Evolutionary conservation across 192 early-diverging fungal genomes (phyloP).

Genomic region (Dissophora ornata): DNA sequence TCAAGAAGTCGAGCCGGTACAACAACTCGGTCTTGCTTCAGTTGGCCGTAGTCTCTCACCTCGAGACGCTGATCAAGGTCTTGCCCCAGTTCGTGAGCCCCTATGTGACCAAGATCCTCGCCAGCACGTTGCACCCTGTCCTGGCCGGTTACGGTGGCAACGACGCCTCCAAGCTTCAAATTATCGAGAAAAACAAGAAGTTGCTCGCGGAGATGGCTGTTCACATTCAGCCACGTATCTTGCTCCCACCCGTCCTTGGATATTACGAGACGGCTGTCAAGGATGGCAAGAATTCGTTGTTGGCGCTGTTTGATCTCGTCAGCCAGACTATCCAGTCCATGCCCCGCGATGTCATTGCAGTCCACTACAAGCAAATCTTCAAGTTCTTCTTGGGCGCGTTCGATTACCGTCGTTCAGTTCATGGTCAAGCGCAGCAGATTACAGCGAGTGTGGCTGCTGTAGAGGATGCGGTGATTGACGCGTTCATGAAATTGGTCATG

Average conservation of each 20-base stretch:
- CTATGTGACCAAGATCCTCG: constrained; percentile 71
- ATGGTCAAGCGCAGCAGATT: constrained; percentile 26
- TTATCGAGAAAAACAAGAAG: constrained; percentile 54
- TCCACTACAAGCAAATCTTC: constrained; percentile 83
- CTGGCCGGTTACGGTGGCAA: constrained; percentile 50
- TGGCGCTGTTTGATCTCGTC: constrained; percentile 76
- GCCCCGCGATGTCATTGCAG: constrained; percentile 71
- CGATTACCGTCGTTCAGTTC: constrained; percentile 60
- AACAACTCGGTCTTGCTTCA: constrained; percentile 61
- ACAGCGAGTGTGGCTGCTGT: constrained; percentile 61
- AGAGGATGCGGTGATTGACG: constrained; percentile 76
- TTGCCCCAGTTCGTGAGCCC: constrained; percentile 83
- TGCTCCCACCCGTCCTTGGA: constrained; percentile 71
- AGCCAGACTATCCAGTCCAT: constrained; percentile 73
- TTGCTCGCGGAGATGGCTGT: constrained; percentile 64
- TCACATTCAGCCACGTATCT: constrained; percentile 70
- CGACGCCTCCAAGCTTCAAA: constrained; percentile 53
- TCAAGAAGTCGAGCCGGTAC: constrained; percentile 47
- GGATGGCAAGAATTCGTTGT: constrained; percentile 66
- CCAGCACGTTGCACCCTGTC: constrained; percentile 63
- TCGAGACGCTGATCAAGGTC: constrained; percentile 69
- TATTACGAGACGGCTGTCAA: constrained; percentile 60
- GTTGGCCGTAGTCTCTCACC: constrained; percentile 62
- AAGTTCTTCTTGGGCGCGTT: constrained; percentile 84
- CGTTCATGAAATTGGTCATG: constrained; percentile 86